Base-by-base conservation (phyloP, 2,329 filamentous ascomycete species). In the Lasiodiplodia theobromae region DNA sequence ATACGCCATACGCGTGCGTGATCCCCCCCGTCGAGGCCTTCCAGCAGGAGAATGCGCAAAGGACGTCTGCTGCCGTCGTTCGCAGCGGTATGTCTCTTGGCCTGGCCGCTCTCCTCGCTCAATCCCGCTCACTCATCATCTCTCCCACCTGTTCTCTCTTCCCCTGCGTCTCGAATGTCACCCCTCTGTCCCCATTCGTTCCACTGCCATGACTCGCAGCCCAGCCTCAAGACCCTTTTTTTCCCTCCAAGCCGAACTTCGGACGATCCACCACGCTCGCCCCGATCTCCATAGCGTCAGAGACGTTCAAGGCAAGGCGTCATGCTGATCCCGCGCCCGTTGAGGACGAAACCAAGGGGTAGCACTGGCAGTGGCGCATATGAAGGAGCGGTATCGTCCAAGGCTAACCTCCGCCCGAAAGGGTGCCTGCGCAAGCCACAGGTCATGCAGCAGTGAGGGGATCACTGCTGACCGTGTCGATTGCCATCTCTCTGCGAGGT, bases 181-280 rank as follows among this genome's bases (percentile, higher is more conserved):
- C 23, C 16, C 44, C 47, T 44, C 40, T 21, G 40, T 31, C 44
- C 44, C 53, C 37, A 16, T 16, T 37, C 47, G 25, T 34, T 28
- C 25, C 14, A 12, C 25, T n/a, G 11, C 47, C 60, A 52, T 64
- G 60, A 64, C 60, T 64, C 60, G 60, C 28, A 47, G 4, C 44
- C 25, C 44, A 18, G 47, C 38, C 58, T 44, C 44, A 47, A 47
- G 44, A 47, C 44, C 44, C 44, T 47, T 47, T 47, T 47, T 47
- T 47, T 11, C 44, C 18, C 21, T 63, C 49, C 40, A 28, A 37
- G 28, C 58, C 58, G 58, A 64, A n/a, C 1, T 64, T 64, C 60
- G 28, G 60, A 52, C 47, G 44, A 64, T 52, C 60, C 40, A n/a
- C 44, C 31, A 23, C 38, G 40, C 40, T 44, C 47, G 37, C 21